Evolutionary conservation across 192 early-diverging fungal species (phyloP).

Genomic region (Backusella mclennaniae): DNA sequence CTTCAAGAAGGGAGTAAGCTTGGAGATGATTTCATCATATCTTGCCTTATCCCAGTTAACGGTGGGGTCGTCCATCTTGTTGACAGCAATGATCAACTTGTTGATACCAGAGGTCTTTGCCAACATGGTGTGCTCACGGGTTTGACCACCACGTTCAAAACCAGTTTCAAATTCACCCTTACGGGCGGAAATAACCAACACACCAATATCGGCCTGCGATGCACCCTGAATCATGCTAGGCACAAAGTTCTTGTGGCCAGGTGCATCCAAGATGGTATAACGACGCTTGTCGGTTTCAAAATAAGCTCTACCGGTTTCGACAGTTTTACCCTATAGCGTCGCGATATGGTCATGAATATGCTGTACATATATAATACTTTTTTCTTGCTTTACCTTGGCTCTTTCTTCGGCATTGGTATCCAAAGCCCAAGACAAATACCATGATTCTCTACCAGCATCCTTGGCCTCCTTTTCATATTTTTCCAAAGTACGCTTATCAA

Average conservation of each 20-base stretch:
- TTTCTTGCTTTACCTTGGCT: conserved; percentile 63
- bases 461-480: conserved; percentile 99
- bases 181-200: conserved; percentile 94
- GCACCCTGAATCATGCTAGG: conserved; percentile 98
- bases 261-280: conserved; percentile 98
- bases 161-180: conserved; percentile 99
- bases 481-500: conserved; percentile 99
- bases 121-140: conserved; percentile 95
- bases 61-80: conserved; percentile 99
- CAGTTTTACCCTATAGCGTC: conserved; percentile 81
- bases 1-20: conserved; percentile 91
- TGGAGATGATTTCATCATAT: conserved; percentile 88
- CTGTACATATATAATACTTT: too few relatives aligned
- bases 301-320: conserved; percentile 96
- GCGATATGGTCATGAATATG: too few relatives aligned
- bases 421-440: conserved; percentile 98
- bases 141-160: conserved; percentile 99
- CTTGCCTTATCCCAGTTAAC: conserved; percentile 89
- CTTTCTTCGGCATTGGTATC: conserved; percentile 97
- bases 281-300: conserved; percentile 95
- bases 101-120: conserved; percentile 97
- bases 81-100: conserved; percentile 89
- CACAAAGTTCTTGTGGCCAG: conserved; percentile 98
- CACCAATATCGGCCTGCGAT: conserved; percentile 94
- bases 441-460: conserved; percentile 94